Conservation (phyloP, 225 moss, liverwort and hornwort species). For the Asterella californica region DNA sequence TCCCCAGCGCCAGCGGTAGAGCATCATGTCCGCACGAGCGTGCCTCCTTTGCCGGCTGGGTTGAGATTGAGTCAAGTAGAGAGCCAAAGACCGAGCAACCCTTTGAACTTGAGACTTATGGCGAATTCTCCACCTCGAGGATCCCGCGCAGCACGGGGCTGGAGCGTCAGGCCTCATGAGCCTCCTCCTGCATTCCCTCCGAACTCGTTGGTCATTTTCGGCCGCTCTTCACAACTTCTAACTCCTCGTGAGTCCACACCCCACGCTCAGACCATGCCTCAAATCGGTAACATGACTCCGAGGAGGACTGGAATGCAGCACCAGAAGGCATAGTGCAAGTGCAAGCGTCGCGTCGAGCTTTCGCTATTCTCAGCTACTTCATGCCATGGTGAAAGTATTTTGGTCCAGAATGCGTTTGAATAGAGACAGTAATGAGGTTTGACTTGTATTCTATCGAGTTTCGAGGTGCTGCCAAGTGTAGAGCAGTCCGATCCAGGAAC, state of each 20-base stretch:
- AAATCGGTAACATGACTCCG: conserved; percentile 31
- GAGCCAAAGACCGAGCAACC: conserved; percentile 6
- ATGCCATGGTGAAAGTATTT: background rate
- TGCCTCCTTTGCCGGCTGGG: background rate
- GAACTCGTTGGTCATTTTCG: conserved; percentile 39
- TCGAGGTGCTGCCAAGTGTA: background rate
- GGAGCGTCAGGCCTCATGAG: conserved; percentile 16
- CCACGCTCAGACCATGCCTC: conserved; percentile 20
- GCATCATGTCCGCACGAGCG: background rate
- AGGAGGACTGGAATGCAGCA: conserved; percentile 27
- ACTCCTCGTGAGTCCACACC: conserved; percentile 16
- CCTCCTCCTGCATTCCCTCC: conserved; percentile 18
- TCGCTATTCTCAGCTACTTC: background rate
- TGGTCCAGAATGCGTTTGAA: background rate
- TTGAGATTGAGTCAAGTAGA: conserved; percentile 15
- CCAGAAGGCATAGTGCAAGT: conserved; percentile 37
- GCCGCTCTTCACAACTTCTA: conserved; percentile 32
- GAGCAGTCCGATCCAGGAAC: background rate
- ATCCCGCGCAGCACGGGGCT: conserved; percentile 21
- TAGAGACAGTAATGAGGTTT: background rate
- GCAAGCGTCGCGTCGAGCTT: background rate
- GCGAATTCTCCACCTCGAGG: conserved; percentile 20
- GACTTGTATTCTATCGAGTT: conserved; percentile 14
- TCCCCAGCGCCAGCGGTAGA: background rate
- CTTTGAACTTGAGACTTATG: conserved; percentile 25